A percentile compares a stretch with the other conserved stretches of the same genome.
Evolutionary conservation across 768 basidiomycete species (phyloP).

Genomic region (Gymnopilus dilepis): DNA sequence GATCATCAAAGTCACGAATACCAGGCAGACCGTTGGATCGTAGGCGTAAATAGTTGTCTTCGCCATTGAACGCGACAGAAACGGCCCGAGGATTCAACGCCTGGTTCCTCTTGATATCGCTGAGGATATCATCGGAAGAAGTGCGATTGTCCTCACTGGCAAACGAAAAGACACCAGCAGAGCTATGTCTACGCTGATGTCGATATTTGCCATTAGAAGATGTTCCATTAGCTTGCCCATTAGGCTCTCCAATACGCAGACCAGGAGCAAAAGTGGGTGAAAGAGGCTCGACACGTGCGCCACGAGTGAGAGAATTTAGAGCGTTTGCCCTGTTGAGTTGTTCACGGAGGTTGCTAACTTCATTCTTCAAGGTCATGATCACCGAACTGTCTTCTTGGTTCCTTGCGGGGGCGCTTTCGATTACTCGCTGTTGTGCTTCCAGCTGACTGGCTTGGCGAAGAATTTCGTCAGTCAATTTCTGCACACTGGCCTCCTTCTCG

Average conservation of each 20-base stretch:
- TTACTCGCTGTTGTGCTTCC: constrained; percentile 74
- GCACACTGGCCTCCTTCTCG: constrained; percentile 87
- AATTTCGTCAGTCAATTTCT: constrained; percentile 81
- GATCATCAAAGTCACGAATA: constrained; percentile 81
- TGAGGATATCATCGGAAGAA: constrained; percentile 79
- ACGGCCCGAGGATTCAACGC: constrained; percentile 81
- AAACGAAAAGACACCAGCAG: constrained; percentile 77
- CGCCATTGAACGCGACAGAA: constrained; percentile 86
- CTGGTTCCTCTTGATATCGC: constrained; percentile 73
- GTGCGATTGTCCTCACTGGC: constrained; percentile 67
- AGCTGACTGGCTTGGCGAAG: constrained; percentile 73
- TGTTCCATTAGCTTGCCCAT: constrained; percentile 47
- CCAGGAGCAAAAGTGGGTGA: constrained; percentile 89
- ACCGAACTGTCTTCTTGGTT: constrained; percentile 86
- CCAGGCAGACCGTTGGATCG: constrained; percentile 71
- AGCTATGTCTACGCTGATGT: constrained; percentile 86
- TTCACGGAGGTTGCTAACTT: constrained; percentile 91
- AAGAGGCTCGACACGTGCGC: constrained; percentile 72
- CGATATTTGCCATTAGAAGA: constrained; percentile 39
- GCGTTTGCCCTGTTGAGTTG: constrained; percentile 97
- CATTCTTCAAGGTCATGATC: constrained; percentile 87
- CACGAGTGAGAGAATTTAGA: constrained; percentile 82
- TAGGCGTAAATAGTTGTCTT: constrained; percentile 72
- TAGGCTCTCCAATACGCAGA: constrained; percentile 59
- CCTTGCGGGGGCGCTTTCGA: constrained; percentile 67